Evolutionary conservation across 2,329 filamentous ascomycete species (phyloP).

Genomic region (Penicillium capsulatum): DNA sequence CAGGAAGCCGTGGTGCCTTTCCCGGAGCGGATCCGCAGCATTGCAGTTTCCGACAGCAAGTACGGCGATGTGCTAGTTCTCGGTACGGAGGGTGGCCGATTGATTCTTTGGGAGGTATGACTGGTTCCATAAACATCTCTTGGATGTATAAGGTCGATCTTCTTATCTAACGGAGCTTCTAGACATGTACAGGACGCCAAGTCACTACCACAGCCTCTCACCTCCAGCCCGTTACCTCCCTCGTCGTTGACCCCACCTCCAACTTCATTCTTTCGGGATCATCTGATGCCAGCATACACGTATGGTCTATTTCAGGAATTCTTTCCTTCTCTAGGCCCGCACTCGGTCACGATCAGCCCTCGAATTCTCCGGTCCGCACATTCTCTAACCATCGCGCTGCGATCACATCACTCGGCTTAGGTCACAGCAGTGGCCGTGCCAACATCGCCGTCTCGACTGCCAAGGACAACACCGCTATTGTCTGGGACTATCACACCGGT

Average conservation of each 20-base stretch:
- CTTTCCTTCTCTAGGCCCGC: conserved; percentile 56
- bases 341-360: conserved; percentile 38
- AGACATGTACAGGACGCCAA: conserved; percentile 45
- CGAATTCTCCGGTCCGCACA: conserved; percentile 67
- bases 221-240: conserved; percentile 60
- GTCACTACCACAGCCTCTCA: conserved; percentile 43
- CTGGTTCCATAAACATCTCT: conserved; percentile 1
- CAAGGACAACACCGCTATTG: conserved; percentile 79
- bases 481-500: conserved; percentile 88
- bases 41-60: conserved; percentile 65
- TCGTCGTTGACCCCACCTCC: conserved; percentile 65
- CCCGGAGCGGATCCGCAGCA: conserved; percentile 75
- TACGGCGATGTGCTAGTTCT: conserved; percentile 62
- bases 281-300: conserved; percentile 78
- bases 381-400: conserved; percentile 64
- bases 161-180: conserved; percentile 11
- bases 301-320: conserved; percentile 79
- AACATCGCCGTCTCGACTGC: conserved; percentile 82
- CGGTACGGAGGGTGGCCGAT: conserved; percentile 77
- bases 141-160: conserved; percentile 4
- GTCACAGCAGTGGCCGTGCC: conserved; percentile 66
- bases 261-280: conserved; percentile 47
- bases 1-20: conserved; percentile 88
- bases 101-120: conserved; percentile 89
- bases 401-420: conserved; percentile 50